Conservation (phyloP, 768 basidiomycete genomes). For the Boletus coccyginus region DNA sequence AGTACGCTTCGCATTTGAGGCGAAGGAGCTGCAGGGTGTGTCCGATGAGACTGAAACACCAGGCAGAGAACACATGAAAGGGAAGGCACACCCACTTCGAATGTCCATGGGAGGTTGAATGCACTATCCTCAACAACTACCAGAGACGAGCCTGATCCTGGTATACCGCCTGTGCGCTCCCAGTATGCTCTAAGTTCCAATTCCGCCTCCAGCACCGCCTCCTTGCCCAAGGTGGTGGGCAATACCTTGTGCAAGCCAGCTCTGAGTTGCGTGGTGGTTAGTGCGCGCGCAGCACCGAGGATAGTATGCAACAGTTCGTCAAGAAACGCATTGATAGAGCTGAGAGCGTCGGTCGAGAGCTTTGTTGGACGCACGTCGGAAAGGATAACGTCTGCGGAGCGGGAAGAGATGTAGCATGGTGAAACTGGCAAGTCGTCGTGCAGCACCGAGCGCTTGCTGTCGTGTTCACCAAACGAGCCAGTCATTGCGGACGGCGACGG, state of each 20-base stretch:
- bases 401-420: constrained; percentile 75
- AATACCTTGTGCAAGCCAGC: constrained; percentile 67
- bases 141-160: constrained; percentile 24
- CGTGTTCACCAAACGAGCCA: constrained; percentile 41
- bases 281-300: constrained; percentile 60
- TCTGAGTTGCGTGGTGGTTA: constrained; percentile 73
- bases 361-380: constrained; percentile 92
- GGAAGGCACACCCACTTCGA: constrained; percentile 50
- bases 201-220: constrained; percentile 90
- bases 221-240: constrained; percentile 83
- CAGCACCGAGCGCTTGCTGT: constrained; percentile 10
- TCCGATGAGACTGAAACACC: constrained; percentile 12
- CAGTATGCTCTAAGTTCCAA: constrained; percentile 88
- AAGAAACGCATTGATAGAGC: constrained; percentile 73
- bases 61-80: not conserved
- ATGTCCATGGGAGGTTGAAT: constrained; percentile 73
- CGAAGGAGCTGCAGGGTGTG: constrained; percentile 55
- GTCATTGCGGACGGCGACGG: constrained; percentile 40
- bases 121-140: constrained; percentile 48
- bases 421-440: constrained; percentile 32
- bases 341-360: constrained; percentile 75
- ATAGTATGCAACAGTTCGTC: constrained; percentile 83
- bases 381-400: constrained; percentile 87
- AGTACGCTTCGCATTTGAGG: constrained; percentile 87
- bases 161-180: constrained; percentile 58